Evolutionary conservation across 1,284 basidiomycete species (phyloP), one percentile per base, ranked within the genome.

Genomic region (Pseudozyma thailandica): DNA sequence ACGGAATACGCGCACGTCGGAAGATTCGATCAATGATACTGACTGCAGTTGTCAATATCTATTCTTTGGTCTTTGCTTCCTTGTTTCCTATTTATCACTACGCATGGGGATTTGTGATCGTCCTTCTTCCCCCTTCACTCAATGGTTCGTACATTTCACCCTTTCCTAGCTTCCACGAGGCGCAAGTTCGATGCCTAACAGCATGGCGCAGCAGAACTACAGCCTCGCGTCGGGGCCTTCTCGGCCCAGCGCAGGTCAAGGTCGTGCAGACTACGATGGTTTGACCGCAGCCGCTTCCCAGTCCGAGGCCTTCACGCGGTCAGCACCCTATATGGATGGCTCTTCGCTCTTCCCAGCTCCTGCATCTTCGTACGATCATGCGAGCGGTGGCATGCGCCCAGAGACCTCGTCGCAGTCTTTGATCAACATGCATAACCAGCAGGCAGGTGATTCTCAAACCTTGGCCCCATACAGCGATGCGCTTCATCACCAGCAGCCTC

Each of bases 121-220:
- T 8, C 21, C n/a, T 31, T 52, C 10, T 38, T 35, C 21, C 10
- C 23, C 13, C 31, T 27, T 23, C 18, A 8, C 16, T 23, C 27
- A 7, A 39, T 39, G 30, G 16, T 30, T 21, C 18, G 9, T 30
- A 23, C 37, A 2, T 21, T 33, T 13, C 20, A 50, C 3, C n/a
- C 27, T 28, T 46, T 15, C 10, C 2, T 33, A 54, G 44, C n/a
- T 51, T n/a, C 43, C 49, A 23, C 44, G 44, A 38, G 52, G 39
- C 20, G 6, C 15, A 26, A 21, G 10, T 13, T 26, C 41, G 6
- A 18, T 42, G 33, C 49, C 44, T 23, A 8, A 27, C 15, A 56
- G 45, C 18, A 66, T 66, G 63, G 57, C 57, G 18, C 63, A 60
- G 38, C 48, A 47, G 25, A 52, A 49, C 4, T 52, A 50, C 25